Evolutionary conservation across 768 basidiomycete genomes (phyloP), one percentile per base, ranked within the genome.

Genomic region (Lactarius tabidus): DNA sequence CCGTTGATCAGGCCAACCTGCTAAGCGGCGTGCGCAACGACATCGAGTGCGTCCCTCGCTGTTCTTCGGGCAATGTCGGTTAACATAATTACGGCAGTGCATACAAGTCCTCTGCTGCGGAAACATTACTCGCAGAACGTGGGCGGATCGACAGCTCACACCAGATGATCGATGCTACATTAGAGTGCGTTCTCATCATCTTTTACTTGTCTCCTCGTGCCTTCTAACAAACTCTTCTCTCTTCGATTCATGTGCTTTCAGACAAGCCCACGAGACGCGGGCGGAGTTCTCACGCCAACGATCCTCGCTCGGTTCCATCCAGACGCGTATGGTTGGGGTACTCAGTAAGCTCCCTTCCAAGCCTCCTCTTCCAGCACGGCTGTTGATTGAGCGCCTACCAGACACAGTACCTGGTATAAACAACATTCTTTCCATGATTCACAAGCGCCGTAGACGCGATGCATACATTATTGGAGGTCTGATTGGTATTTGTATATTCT

Each of bases 251-350:
- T 63, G 33, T 35, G 52, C 33, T 41, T 59, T 18, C 74, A 98
- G 95, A 52, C 97, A 98, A 85, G 97, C 96, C 33, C 95, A 98
- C 72, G 97, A 94, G 73, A 98, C 96, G 3, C 88, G 97, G 35
- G 85, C 92, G 26, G 96, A 98, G 76, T 98, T 99, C 76, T 79
- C 84, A 31, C 84, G 86, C 53, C 97, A 99, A 75, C 81, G 94
- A 36, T 75, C 81, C 14, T 85, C 89, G 26, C 77, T 99, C 45
- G 77, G 85, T 10, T 82, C 86, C 18, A 92, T 99, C 68, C 94
- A 93, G 76, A 80, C 85, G 17, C 85, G 95, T 33, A 94, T 99
- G 85, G 77, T 81, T 60, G 84, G 86, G 57, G 91, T 96, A 20
- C 77, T 98, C 31, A 88, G 93, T 95, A 71, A 67, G 89, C 79